Evolutionary conservation across 352 stramenopile genomes (phyloP).

Genomic region (Phytopythium cucurbitacearum): DNA sequence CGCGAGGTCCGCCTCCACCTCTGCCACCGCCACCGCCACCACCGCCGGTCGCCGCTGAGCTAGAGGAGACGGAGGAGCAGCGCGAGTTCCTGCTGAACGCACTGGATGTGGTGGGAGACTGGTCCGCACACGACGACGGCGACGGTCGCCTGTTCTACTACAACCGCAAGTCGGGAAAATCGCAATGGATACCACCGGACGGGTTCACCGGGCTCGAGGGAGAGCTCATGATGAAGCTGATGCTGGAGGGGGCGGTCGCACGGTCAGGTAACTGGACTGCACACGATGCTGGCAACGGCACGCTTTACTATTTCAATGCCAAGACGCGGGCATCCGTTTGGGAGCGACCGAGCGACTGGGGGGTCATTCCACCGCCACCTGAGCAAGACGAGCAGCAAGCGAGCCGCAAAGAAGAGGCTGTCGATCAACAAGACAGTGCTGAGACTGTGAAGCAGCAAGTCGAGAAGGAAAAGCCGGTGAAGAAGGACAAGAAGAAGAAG

Average conservation of each 20-base stretch:
- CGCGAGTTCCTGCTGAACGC: slow-evolving; percentile 47
- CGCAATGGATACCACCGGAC: slow-evolving; percentile 52
- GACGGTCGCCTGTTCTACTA: slow-evolving; percentile 80
- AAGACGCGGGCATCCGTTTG: slow-evolving; percentile 64
- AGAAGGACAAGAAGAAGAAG: slow-evolving; percentile 23
- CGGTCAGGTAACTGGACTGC: slow-evolving; percentile 65
- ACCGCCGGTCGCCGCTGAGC: slow-evolving; percentile 1
- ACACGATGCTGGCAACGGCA: slow-evolving; percentile 64
- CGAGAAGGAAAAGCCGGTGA: slow-evolving; percentile 12
- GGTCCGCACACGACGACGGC: slow-evolving; percentile 73
- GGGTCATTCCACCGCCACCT: slow-evolving; percentile 19
- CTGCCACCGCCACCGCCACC: slow-evolving; percentile 1
- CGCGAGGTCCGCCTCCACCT: not conserved
- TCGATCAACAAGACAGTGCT: slow-evolving; percentile 2
- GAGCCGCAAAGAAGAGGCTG: not conserved
- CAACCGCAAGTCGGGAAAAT: slow-evolving; percentile 35
- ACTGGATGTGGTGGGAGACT: slow-evolving; percentile 47
- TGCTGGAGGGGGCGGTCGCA: slow-evolving; percentile 67
- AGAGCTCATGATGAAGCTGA: slow-evolving; percentile 83
- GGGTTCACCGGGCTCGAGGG: slow-evolving; percentile 48
- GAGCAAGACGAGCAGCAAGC: slow-evolving; percentile 8
- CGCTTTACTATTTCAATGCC: slow-evolving; percentile 80
- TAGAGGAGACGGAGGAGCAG: slow-evolving; percentile 16
- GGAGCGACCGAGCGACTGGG: slow-evolving; percentile 69
- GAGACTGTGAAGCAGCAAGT: not conserved